A percentile compares a stretch with the other conserved stretches of the same genome.
Evolutionary conservation across 768 basidiomycete species (phyloP).

Genomic region (Lyophyllum decastes): DNA sequence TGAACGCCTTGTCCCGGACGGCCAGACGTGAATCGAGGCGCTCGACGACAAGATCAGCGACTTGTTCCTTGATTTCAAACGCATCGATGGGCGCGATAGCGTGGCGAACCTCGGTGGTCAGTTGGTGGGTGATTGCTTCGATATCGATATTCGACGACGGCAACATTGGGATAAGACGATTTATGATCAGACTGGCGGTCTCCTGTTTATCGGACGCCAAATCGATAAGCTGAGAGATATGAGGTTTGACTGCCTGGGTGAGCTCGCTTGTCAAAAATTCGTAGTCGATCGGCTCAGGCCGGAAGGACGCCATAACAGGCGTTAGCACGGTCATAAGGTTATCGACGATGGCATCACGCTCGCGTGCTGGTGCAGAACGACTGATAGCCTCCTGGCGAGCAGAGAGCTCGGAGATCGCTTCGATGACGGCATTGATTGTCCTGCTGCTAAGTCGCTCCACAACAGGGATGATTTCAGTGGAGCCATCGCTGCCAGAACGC

Average conservation of each 20-base stretch:
- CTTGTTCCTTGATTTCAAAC: constrained; percentile 87
- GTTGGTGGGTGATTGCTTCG: constrained; percentile 54
- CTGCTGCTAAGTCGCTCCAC: constrained; percentile 62
- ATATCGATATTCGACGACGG: constrained; percentile 52
- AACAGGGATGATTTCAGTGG: constrained; percentile 38
- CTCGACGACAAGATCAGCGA: constrained; percentile 86
- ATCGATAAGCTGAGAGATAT: constrained; percentile 87
- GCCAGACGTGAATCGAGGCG: constrained; percentile 80
- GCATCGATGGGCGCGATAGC: constrained; percentile 78
- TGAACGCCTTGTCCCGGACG: constrained; percentile 73
- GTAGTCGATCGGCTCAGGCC: constrained; percentile 73
- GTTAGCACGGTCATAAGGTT: constrained; percentile 58
- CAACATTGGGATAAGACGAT: constrained; percentile 67
- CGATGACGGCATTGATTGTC: constrained; percentile 60
- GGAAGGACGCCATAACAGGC: constrained; percentile 63
- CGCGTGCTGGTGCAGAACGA: constrained; percentile 46
- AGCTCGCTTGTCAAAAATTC: constrained; percentile 74
- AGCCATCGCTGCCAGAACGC: constrained; percentile 19
- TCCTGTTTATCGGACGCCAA: constrained; percentile 87
- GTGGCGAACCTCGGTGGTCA: constrained; percentile 69
- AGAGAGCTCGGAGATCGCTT: constrained; percentile 58
- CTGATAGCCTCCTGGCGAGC: constrained; percentile 57
- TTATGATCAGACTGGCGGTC: constrained; percentile 80
- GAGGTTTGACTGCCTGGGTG: constrained; percentile 84
- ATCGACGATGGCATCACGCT: constrained; percentile 61